phyloP scores from a whole-genome alignment of 1,284 basidiomycete species.

The Irpex sp. region DNA sequence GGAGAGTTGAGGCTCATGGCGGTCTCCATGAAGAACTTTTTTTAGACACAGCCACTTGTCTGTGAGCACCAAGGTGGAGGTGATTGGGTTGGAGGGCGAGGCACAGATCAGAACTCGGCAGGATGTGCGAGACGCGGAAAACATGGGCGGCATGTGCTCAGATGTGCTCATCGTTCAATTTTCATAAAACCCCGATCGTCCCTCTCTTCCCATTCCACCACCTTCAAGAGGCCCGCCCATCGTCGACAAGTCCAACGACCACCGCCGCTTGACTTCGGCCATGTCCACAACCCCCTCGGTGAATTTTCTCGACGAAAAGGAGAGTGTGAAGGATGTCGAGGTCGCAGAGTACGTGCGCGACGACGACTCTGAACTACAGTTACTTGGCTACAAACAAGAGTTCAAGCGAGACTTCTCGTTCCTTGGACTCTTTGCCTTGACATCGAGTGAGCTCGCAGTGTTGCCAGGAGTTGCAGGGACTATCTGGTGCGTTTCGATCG shows the following conservation, averaged over 20 bases:
- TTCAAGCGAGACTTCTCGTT: slow-evolving; percentile 16
- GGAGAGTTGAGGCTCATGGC: neutral
- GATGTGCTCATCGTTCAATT: neutral
- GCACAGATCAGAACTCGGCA: neutral
- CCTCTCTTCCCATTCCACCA: neutral
- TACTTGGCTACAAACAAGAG: slow-evolving; percentile 12
- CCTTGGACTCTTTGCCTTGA: slow-evolving; percentile 10
- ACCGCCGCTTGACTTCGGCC: neutral
- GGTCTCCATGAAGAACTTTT: neutral
- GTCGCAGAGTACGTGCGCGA: neutral
- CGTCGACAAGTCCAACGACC: neutral
- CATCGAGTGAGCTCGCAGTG: slow-evolving; percentile 14
- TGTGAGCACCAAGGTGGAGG: neutral
- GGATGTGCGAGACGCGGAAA: neutral
- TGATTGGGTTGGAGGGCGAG: neutral
- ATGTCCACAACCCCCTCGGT: neutral
- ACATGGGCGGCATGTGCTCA: neutral
- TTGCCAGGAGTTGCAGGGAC: slow-evolving; percentile 15
- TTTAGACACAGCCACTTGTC: neutral
- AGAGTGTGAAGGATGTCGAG: slow-evolving; percentile 7
- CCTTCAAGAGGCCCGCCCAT: neutral
- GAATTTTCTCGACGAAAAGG: neutral
- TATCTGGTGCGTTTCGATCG: slow-evolving; percentile 8
- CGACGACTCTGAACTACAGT: slow-evolving; percentile 6
- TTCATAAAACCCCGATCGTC: neutral